These are phyloP conservation scores for Ramaria sp. DNA, from an alignment of 768 basidiomycete genomes.

Conservation along the genomic window DNA sequence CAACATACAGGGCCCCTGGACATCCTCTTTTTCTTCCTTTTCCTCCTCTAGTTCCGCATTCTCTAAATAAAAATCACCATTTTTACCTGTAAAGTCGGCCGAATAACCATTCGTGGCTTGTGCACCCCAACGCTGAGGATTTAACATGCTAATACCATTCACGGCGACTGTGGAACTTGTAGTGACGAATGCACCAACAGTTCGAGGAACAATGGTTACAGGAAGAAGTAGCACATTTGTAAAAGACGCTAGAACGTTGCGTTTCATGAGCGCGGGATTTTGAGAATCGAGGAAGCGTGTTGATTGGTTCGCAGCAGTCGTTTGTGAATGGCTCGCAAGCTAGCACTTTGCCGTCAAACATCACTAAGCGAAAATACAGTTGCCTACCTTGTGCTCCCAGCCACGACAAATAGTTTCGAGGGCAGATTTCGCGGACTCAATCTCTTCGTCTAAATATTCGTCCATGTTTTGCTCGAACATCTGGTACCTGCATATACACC, in stretches of 20 bases:
- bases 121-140: conserved; percentile 69
- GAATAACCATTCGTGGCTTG: conserved; percentile 10
- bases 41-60: conserved; percentile 3
- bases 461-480: conserved; percentile 99
- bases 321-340: conserved; percentile 7
- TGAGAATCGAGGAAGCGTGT: conserved; percentile 71
- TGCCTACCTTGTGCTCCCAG: conserved; percentile 68
- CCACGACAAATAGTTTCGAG: conserved; percentile 65
- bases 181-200: conserved; percentile 50
- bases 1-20: neutral
- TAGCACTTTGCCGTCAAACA: neutral
- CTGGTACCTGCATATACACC: conserved; percentile 46
- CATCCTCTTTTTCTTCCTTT: neutral
- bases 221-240: conserved; percentile 82
- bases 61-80: conserved; percentile 3
- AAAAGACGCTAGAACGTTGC: conserved; percentile 87
- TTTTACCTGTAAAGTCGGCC: neutral
- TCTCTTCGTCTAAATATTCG: conserved; percentile 92
- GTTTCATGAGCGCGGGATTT: conserved; percentile 87
- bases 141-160: conserved; percentile 80
- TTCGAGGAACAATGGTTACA: conserved; percentile 90
- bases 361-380: neutral
- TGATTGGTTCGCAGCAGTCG: conserved; percentile 9
- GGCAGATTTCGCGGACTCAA: conserved; percentile 63
- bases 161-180: conserved; percentile 70